Conservation (phyloP, 2,329 filamentous ascomycete genomes). For the Alternaria infectoria region DNA sequence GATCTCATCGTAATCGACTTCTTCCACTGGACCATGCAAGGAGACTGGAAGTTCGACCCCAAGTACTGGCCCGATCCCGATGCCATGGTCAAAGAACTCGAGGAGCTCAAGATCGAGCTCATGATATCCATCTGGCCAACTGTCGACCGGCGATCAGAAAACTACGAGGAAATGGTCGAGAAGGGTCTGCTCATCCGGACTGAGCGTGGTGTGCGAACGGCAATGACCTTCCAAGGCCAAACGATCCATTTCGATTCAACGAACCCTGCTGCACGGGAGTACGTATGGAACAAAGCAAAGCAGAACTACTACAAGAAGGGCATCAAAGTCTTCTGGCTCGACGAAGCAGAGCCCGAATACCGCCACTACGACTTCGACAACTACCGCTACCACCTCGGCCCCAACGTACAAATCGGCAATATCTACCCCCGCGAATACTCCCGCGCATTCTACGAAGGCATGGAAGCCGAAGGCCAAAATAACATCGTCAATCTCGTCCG, state of each 20-base stretch:
- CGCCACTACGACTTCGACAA: constrained; percentile 70
- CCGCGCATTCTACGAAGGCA: constrained; percentile 66
- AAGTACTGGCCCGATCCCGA: constrained; percentile 71
- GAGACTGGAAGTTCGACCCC: constrained; percentile 71
- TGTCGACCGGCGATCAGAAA: constrained; percentile 64
- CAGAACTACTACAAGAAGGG: constrained; percentile 68
- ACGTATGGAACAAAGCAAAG: constrained; percentile 65
- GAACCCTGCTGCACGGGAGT: constrained; percentile 64
- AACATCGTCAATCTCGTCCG: constrained; percentile 66
- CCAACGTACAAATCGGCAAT: constrained; percentile 63
- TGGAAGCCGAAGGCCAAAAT: constrained; percentile 58
- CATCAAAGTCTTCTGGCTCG: constrained; percentile 71
- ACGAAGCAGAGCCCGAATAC: constrained; percentile 73
- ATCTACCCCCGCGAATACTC: constrained; percentile 66
- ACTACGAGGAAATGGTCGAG: constrained; percentile 67
- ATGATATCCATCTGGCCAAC: constrained; percentile 76
- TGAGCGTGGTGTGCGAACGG: constrained; percentile 65
- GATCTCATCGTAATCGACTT: constrained; percentile 72
- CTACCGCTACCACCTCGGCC: constrained; percentile 65
- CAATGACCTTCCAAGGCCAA: constrained; percentile 65
- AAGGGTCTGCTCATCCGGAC: constrained; percentile 65
- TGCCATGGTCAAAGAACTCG: constrained; percentile 68
- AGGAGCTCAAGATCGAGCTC: constrained; percentile 65
- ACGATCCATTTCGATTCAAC: constrained; percentile 69
- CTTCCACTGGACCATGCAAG: constrained; percentile 71